Evolutionary conservation across 495 filamentous ascomycete species (phyloP).

Genomic region (Thermochaetoides thermophila): DNA sequence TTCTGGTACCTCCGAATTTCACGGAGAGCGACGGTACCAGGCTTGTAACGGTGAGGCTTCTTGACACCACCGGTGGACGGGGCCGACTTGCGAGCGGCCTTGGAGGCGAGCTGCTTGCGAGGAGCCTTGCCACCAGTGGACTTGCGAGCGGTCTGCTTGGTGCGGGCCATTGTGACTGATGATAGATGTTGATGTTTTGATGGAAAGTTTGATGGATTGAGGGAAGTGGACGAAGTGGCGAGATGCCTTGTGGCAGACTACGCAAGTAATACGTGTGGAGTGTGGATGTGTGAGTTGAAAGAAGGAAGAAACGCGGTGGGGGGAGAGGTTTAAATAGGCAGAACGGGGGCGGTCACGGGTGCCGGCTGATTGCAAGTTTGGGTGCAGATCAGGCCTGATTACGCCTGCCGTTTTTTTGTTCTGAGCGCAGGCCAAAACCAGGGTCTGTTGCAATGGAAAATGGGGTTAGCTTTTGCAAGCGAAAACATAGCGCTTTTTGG

Average conservation of each 20-base stretch:
- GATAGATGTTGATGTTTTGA: constrained; percentile 33
- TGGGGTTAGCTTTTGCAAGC: constrained; percentile 14
- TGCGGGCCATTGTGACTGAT: constrained; percentile 79
- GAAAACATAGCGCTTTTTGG: constrained; percentile 14
- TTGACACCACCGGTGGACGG: constrained; percentile 69
- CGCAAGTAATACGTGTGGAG: constrained; percentile 18
- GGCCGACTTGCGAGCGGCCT: constrained; percentile 40
- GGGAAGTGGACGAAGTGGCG: not conserved
- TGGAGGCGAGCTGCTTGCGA: constrained; percentile 79
- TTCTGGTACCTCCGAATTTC: constrained; percentile 99
- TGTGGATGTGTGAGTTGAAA: constrained; percentile 29
- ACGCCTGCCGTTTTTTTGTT: constrained; percentile 17
- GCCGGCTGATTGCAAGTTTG: constrained; percentile 31
- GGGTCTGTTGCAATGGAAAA: constrained; percentile 21
- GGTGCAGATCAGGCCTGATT: constrained; percentile 13
- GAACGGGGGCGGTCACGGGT: constrained; percentile 14
- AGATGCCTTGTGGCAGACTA: too few relatives aligned
- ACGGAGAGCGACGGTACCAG: constrained; percentile 99
- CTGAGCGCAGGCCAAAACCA: constrained; percentile 17
- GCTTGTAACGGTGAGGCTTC: constrained; percentile 99
- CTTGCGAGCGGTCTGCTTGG: constrained; percentile 99
- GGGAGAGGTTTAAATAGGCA: constrained; percentile 32
- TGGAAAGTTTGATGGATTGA: constrained; percentile 21
- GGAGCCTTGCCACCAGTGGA: constrained; percentile 99
- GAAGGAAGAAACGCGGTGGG: constrained; percentile 34